Evolutionary conservation across 179 eudicot species (phyloP).

Genomic region (Silene coronaria): DNA sequence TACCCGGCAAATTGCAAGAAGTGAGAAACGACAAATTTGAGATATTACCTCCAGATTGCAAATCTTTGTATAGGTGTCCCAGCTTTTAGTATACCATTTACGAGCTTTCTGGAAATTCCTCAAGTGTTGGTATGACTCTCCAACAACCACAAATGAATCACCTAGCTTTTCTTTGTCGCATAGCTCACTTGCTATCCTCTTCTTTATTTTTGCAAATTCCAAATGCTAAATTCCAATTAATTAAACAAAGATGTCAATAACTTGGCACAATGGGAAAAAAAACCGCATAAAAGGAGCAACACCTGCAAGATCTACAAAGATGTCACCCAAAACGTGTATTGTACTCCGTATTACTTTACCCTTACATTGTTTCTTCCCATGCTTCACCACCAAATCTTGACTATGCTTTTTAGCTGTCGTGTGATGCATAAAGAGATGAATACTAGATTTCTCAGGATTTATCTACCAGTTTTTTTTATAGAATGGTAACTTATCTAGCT

Average conservation of each 20-base stretch:
- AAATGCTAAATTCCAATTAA: constrained; percentile 39
- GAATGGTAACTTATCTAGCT: too few species aligned
- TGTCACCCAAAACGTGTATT: not conserved
- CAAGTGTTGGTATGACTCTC: constrained; percentile 81
- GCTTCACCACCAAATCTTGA: not conserved
- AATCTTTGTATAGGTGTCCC: constrained; percentile 55
- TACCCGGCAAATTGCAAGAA: constrained; percentile 4
- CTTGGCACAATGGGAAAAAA: not conserved
- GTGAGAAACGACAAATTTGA: not conserved
- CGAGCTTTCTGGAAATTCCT: constrained; percentile 66
- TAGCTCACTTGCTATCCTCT: constrained; percentile 61
- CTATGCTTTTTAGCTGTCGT: not conserved
- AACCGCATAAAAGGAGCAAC: not conserved
- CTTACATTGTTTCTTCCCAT: not conserved
- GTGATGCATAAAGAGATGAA: not conserved
- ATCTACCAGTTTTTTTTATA: too few species aligned
- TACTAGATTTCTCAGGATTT: too few species aligned
- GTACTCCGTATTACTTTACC: not conserved
- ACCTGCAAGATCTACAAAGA: not conserved
- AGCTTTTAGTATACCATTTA: constrained; percentile 75
- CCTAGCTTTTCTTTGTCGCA: constrained; percentile 81
- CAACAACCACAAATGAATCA: constrained; percentile 69
- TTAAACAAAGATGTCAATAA: constrained; percentile 1
- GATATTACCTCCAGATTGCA: constrained; percentile 73
- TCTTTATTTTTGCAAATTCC: constrained; percentile 63